Evolutionary conservation across 2,329 filamentous ascomycete genomes (phyloP).

Genomic region (Fusarium praegraminearum): DNA sequence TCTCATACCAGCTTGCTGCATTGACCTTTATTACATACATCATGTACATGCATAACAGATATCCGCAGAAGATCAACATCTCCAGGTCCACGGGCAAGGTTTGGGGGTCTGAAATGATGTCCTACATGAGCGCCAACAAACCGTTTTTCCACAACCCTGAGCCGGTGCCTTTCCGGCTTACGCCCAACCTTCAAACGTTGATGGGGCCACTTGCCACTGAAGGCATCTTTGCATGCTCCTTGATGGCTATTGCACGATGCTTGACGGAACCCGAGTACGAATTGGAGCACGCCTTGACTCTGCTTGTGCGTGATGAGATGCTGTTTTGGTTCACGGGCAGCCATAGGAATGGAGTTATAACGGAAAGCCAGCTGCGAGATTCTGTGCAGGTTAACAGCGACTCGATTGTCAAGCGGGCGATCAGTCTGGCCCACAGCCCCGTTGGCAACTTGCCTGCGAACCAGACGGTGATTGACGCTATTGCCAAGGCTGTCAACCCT

Average conservation of each 20-base stretch:
- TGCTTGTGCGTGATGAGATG: slow-evolving; percentile 98
- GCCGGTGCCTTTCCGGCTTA: slow-evolving; percentile 95
- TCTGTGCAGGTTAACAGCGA: slow-evolving; percentile 89
- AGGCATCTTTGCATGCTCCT: slow-evolving; percentile 91
- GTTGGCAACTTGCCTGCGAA: slow-evolving; percentile 89
- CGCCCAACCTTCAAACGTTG: slow-evolving; percentile 93
- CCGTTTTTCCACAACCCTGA: slow-evolving; percentile 96
- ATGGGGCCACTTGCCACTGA: slow-evolving; percentile 97
- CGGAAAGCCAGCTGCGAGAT: slow-evolving; percentile 78
- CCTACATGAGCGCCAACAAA: slow-evolving; percentile 84
- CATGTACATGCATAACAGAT: slow-evolving; percentile 95
- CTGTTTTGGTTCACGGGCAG: slow-evolving; percentile 92
- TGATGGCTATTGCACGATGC: slow-evolving; percentile 97
- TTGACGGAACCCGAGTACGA: slow-evolving; percentile 90
- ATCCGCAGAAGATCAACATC: slow-evolving; percentile 95
- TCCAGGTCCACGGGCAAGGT: slow-evolving; percentile 89
- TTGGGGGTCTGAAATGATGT: slow-evolving; percentile 95
- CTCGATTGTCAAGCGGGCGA: slow-evolving; percentile 89
- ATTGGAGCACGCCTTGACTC: slow-evolving; percentile 91
- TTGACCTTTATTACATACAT: slow-evolving; percentile 99
- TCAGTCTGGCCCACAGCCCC: slow-evolving; percentile 82
- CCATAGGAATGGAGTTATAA: slow-evolving; percentile 67
- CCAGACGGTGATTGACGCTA: slow-evolving; percentile 95
- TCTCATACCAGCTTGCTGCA: slow-evolving; percentile 94
- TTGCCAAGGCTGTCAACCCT: slow-evolving; percentile 93